A percentile compares a stretch with the other conserved stretches of the same genome.
Conservation (phyloP, 768 basidiomycete genomes). For the Russula dissimulans region DNA sequence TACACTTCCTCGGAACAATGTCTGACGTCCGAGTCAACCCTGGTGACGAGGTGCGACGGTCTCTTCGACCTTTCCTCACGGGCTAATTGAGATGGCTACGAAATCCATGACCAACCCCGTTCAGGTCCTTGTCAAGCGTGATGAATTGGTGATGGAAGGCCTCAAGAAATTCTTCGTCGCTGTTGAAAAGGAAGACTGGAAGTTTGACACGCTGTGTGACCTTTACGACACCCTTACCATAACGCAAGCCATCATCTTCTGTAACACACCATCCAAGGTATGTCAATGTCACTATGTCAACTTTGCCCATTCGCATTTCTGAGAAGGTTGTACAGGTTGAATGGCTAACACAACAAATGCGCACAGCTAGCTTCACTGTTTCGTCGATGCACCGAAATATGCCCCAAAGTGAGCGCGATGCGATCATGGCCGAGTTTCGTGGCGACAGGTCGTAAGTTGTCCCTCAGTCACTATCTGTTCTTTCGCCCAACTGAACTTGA, state of each 20-base stretch:
- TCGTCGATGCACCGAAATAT: slow-evolving; percentile 95
- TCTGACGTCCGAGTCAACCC: slow-evolving; percentile 72
- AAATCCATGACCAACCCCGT: slow-evolving; percentile 99
- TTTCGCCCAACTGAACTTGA: neutral
- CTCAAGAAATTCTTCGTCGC: slow-evolving; percentile 98
- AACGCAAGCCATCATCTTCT: slow-evolving; percentile 98
- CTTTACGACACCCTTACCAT: slow-evolving; percentile 97
- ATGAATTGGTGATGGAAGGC: slow-evolving; percentile 93
- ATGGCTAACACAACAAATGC: slow-evolving; percentile 98
- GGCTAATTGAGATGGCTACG: slow-evolving; percentile 77
- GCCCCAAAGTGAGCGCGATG: slow-evolving; percentile 91
- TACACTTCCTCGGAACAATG: too few species aligned
- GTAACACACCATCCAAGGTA: slow-evolving; percentile 95
- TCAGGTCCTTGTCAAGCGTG: slow-evolving; percentile 97
- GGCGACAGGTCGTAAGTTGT: slow-evolving; percentile 74
- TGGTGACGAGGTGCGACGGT: slow-evolving; percentile 68
- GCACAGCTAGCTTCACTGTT: slow-evolving; percentile 94
- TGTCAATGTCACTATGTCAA: slow-evolving; percentile 17
- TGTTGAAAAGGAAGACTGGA: slow-evolving; percentile 99
- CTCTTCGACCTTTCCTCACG: neutral
- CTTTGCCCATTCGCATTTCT: neutral
- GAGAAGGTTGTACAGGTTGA: slow-evolving; percentile 52
- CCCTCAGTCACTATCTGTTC: slow-evolving; percentile 1
- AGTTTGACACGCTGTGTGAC: slow-evolving; percentile 96
- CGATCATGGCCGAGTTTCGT: slow-evolving; percentile 96